These are phyloP conservation scores for Thozetella sp. DNA, from an alignment of 495 filamentous ascomycete species.

Conservation along the genomic window DNA sequence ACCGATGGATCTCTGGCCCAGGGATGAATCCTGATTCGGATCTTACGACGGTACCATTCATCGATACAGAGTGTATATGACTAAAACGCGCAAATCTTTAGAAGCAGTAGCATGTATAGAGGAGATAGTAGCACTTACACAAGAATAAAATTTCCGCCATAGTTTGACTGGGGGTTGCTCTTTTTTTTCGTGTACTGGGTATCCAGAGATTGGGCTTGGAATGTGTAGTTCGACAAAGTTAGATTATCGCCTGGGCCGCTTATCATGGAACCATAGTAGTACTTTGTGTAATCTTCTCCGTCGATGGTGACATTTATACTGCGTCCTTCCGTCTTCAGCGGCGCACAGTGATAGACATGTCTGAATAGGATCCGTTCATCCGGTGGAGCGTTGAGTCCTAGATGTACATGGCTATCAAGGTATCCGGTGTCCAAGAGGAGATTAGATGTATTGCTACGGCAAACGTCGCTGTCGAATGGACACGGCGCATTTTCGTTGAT, in stretches of 20 bases:
- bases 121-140: neutral
- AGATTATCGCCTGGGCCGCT: neutral
- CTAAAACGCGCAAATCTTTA: neutral
- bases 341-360: slow-evolving; percentile 9
- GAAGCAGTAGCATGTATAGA: neutral
- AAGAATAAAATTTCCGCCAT: neutral
- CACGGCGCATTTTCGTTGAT: slow-evolving; percentile 7
- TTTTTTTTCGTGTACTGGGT: neutral
- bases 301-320: neutral
- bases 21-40: neutral
- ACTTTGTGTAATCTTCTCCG: slow-evolving; percentile 5
- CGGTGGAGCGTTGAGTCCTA: slow-evolving; percentile 8
- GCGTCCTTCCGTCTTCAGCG: slow-evolving; percentile 8
- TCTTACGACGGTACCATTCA: neutral
- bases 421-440: slow-evolving; percentile 11
- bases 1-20: neutral
- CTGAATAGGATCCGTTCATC: slow-evolving; percentile 2
- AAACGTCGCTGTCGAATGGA: slow-evolving; percentile 7
- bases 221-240: neutral
- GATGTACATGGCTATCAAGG: slow-evolving; percentile 5
- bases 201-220: neutral
- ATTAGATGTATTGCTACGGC: slow-evolving; percentile 4
- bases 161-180: neutral
- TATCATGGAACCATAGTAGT: slow-evolving; percentile 6
- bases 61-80: neutral